Percentiles rank a stretch among this genome's conserved stretches.
phyloP scores from a whole-genome alignment of 768 basidiomycete genomes.

The Lyophyllum atratum region DNA sequence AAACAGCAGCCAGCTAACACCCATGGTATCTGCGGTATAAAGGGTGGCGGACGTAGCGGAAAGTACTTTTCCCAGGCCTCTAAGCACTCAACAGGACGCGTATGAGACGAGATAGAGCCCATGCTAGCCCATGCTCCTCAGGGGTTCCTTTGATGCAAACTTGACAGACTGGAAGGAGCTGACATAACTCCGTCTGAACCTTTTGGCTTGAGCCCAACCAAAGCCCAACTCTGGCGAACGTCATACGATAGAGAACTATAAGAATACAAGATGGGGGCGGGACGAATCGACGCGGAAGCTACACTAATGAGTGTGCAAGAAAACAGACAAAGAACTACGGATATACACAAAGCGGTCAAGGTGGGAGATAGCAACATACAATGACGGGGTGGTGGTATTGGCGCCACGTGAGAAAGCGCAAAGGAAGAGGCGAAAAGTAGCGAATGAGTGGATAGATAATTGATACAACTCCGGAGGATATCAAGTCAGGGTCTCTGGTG shows the following conservation, averaged over 20 bases:
- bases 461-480: constrained; percentile 12
- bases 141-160: constrained; percentile 28
- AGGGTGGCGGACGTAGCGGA: constrained; percentile 53
- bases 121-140: too few relatives aligned
- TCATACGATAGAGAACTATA: too few relatives aligned
- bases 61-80: constrained; percentile 50
- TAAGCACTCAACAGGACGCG: constrained; percentile 83
- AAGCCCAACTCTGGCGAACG: too few relatives aligned
- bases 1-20: constrained; percentile 80
- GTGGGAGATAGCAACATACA: not conserved
- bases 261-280: constrained; percentile 12
- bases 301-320: constrained; percentile 14
- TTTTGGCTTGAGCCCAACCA: too few relatives aligned
- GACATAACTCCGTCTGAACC: not conserved
- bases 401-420: not conserved
- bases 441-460: constrained; percentile 6
- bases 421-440: not conserved
- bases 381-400: constrained; percentile 2
- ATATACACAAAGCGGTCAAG: constrained; percentile 17
- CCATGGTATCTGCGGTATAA: constrained; percentile 92
- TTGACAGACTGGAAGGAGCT: not conserved
- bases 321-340: constrained; percentile 11
- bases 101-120: constrained; percentile 81
- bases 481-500: not conserved
- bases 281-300: constrained; percentile 4